Base-by-base conservation (phyloP, 140 eudicot species). In the Artemisia princeps region DNA sequence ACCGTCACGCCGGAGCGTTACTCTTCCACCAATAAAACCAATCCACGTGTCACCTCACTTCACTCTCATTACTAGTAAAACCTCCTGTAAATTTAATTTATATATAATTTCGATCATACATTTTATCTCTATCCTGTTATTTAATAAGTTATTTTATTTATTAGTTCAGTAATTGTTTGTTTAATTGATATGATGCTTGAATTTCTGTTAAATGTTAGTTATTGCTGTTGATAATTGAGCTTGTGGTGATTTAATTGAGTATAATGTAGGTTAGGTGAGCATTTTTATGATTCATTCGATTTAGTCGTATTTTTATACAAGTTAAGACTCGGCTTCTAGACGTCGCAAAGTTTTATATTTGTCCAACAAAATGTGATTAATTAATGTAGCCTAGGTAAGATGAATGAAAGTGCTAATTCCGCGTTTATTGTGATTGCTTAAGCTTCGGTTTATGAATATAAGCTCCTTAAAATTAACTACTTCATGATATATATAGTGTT, bases 1-100 rank as follows among this genome's bases (percentile, higher is more conserved):
- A 78, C 86, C 88, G 87, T 68, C 78, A 79, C 59, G 65, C 55
- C 87, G 87, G 76, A 82, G 92, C 76, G 56, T 64, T 48, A 49
- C 70, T 61, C 62, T 54, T 66, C 33, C 44, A 44, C 71, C 64
- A 24, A 16, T 33, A 53, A 15, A 44, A 52, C 54, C 22, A 54
- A 23, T 57, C 6, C 17, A 23, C 6, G 13, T 12, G 9, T 20
- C 28, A 16, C 26, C 13, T 23, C 11, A 22, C 60, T 46, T 14
- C 60, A 44, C 40, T 30, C 7, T 30, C 40, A 30, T 42, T 71
- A 60, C 46, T 62, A 24, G 65, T 66, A 71, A 60, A 55, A 26
- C 70, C 59, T 13, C 54, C 69, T 70, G 78, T 67, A 20, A 55
- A 1, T 23, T 55, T 45, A 1, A 52, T 56, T 33, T 54, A n/a